Conservation (phyloP, 257 asterid species). For the Lithospermum erythrorhizon region DNA sequence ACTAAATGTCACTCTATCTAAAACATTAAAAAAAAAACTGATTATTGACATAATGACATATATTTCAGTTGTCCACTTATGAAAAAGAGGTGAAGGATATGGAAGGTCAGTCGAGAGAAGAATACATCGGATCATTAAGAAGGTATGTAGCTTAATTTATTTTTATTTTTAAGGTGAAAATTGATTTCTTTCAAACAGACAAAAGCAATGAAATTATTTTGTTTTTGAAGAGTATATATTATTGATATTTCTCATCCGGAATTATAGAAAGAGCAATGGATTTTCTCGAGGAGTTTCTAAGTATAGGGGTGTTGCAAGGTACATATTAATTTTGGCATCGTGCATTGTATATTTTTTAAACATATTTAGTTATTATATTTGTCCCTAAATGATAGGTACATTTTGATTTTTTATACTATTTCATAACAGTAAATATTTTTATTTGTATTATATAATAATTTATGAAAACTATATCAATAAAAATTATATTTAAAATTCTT, state of each 20-base stretch:
- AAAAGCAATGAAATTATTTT: neutral
- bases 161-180: neutral
- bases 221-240: neutral
- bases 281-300: slow-evolving; percentile 88
- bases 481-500: no score
- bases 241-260: neutral
- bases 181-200: neutral
- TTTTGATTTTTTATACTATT: no score
- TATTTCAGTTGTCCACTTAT: slow-evolving; percentile 43
- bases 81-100: slow-evolving; percentile 46
- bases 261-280: slow-evolving; percentile 74
- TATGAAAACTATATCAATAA: no score
- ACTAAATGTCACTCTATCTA: no score
- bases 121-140: slow-evolving; percentile 75
- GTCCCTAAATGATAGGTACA: no score
- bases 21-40: no score
- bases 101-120: slow-evolving; percentile 81
- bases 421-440: no score
- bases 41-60: no score
- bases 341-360: no score
- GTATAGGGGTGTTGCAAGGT: slow-evolving; percentile 90
- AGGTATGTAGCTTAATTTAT: slow-evolving; percentile 30
- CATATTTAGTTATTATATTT: no score
- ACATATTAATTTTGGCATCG: neutral
- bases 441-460: no score